Evolutionary conservation across 2,329 filamentous ascomycete genomes (phyloP).

Genomic region (Alternaria rosae): DNA sequence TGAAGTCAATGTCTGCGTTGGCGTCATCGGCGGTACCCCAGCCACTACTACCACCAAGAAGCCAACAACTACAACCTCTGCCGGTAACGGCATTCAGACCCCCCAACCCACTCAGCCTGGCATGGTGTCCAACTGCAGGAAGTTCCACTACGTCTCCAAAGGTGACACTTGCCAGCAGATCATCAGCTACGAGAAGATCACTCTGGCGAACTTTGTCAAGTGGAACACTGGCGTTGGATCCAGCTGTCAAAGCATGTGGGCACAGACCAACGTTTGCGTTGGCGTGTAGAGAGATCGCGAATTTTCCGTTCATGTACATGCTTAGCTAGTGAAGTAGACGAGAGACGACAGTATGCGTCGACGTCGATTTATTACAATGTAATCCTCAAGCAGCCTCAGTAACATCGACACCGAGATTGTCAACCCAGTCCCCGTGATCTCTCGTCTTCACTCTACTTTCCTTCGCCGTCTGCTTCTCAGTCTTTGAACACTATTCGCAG

Average conservation of each 20-base stretch:
- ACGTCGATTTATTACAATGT: too few species aligned
- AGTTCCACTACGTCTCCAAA: neutral
- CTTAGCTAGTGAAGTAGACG: too few species aligned
- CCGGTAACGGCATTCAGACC: neutral
- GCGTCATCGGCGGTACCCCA: neutral
- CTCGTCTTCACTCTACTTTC: neutral
- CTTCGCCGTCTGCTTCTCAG: neutral
- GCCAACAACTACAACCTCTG: neutral
- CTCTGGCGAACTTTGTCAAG: neutral
- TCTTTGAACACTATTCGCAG: neutral
- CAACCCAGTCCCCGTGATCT: neutral
- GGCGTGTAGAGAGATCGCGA: neutral
- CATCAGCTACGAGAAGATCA: neutral
- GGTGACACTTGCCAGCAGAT: neutral
- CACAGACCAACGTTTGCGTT: neutral
- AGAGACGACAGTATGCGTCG: too few species aligned
- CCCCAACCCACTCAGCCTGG: neutral
- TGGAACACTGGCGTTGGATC: neutral
- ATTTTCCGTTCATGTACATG: too few species aligned
- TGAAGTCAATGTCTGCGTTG: neutral
- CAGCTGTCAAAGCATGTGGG: neutral
- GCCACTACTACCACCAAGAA: neutral
- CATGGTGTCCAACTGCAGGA: neutral
- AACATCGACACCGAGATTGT: neutral
- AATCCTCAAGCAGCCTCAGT: neutral